phyloP scores from a whole-genome alignment of 768 basidiomycete species.

The Suillus hirtellus region DNA sequence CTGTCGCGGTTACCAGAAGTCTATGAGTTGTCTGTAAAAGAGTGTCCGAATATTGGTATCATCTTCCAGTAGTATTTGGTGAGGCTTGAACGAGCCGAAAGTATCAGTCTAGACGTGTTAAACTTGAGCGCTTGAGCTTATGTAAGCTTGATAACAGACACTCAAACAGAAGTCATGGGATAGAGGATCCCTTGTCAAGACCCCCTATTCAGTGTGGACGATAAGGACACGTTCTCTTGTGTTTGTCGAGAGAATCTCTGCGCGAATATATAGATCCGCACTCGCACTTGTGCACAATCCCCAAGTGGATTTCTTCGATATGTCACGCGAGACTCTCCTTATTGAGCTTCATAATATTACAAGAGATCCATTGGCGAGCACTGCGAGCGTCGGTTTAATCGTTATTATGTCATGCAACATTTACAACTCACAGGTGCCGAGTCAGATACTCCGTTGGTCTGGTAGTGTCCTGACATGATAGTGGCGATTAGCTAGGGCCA shows the following conservation, averaged over 20 bases:
- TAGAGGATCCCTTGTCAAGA: neutral
- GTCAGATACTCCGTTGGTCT: neutral
- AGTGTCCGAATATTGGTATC: neutral
- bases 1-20: no score
- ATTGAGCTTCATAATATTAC: neutral
- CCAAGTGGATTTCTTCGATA: constrained; percentile 27
- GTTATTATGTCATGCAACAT: no score
- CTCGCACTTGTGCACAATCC: constrained; percentile 21
- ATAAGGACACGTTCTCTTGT: constrained; percentile 9
- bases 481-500: no score
- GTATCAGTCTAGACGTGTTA: no score
- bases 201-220: no score
- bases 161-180: no score
- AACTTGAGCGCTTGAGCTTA: no score
- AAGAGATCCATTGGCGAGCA: rapidly evolving
- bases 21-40: neutral
- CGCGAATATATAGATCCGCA: constrained; percentile 22
- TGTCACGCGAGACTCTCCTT: constrained; percentile 14
- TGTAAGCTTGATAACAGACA: no score
- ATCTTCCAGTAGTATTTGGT: neutral
- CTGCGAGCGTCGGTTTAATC: neutral
- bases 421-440: neutral
- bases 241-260: constrained; percentile 20
- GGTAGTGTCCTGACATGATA: no score
- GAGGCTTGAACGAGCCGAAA: neutral